Evolutionary conservation across 257 asterid genomes (phyloP).

Genomic region (Jasminum sambac): DNA sequence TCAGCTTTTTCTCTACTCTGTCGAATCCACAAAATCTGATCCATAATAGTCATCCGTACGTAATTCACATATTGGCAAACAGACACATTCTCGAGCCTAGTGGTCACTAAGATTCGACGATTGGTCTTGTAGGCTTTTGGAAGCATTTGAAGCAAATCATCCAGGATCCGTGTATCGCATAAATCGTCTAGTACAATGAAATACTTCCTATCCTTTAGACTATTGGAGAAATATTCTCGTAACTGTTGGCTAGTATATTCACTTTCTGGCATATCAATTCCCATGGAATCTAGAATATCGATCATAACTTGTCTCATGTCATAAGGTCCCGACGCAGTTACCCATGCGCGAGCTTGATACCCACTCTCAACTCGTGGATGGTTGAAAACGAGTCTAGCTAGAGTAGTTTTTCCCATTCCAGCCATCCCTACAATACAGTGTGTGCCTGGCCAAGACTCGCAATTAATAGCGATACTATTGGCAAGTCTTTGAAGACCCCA

Average conservation of each 20-base stretch:
- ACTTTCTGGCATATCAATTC: neutral
- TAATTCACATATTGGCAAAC: too few species aligned
- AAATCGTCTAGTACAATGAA: conserved; percentile 30
- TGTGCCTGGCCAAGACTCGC: too few species aligned
- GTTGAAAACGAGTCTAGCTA: too few species aligned
- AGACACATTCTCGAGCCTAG: conserved; percentile 9
- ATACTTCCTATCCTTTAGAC: conserved; percentile 14
- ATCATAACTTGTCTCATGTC: too few species aligned
- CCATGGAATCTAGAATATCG: too few species aligned
- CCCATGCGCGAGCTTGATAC: too few species aligned
- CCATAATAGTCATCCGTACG: neutral
- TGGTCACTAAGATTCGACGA: conserved; percentile 25
- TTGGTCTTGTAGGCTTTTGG: conserved; percentile 17
- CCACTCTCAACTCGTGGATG: too few species aligned
- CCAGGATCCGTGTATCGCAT: conserved; percentile 2
- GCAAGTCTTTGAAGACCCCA: too few species aligned
- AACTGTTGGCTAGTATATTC: neutral
- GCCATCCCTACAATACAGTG: too few species aligned
- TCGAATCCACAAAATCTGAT: neutral
- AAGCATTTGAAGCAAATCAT: conserved; percentile 1
- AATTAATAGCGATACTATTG: too few species aligned
- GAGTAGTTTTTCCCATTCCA: too few species aligned
- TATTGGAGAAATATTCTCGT: neutral
- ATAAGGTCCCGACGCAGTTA: too few species aligned
- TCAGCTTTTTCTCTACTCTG: neutral